Evolutionary conservation across 768 basidiomycete species (phyloP).

Genomic region (Lactarius psammicola): DNA sequence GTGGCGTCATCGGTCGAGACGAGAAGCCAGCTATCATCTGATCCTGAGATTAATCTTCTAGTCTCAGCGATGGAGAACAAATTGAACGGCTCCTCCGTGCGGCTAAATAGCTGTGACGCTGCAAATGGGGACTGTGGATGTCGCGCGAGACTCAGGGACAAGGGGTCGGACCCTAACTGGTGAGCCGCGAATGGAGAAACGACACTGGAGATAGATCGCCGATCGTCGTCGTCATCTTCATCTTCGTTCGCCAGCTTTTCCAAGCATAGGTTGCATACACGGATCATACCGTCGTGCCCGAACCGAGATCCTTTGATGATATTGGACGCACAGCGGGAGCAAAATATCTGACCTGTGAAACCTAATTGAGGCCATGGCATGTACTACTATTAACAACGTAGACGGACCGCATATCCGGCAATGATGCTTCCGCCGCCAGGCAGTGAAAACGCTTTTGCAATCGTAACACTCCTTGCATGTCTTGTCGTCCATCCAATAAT

Average conservation of each 20-base stretch:
- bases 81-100: conserved; percentile 74
- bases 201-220: conserved; percentile 73
- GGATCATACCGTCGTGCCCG: conserved; percentile 91
- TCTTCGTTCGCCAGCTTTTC: conserved; percentile 86
- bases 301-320: conserved; percentile 93
- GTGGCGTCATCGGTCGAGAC: conserved; percentile 53
- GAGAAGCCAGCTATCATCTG: conserved; percentile 53
- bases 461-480: conserved; percentile 95
- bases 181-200: conserved; percentile 74
- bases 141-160: conserved; percentile 39
- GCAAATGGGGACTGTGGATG: conserved; percentile 86
- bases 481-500: conserved; percentile 99
- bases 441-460: conserved; percentile 90
- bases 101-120: conserved; percentile 79
- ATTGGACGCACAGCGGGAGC: conserved; percentile 94
- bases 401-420: conserved; percentile 90
- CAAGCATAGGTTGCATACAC: conserved; percentile 95
- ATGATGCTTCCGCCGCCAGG: conserved; percentile 95
- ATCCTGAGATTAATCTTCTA: conserved; percentile 52
- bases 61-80: conserved; percentile 82
- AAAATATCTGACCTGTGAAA: conserved; percentile 91
- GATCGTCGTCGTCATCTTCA: conserved; percentile 88
- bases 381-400: background rate
- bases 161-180: conserved; percentile 58
- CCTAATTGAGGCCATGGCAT: background rate